These are phyloP conservation scores for Gossypium schwendimanii DNA, from an alignment of 441 rosid genomes.

Conservation along the genomic window DNA sequence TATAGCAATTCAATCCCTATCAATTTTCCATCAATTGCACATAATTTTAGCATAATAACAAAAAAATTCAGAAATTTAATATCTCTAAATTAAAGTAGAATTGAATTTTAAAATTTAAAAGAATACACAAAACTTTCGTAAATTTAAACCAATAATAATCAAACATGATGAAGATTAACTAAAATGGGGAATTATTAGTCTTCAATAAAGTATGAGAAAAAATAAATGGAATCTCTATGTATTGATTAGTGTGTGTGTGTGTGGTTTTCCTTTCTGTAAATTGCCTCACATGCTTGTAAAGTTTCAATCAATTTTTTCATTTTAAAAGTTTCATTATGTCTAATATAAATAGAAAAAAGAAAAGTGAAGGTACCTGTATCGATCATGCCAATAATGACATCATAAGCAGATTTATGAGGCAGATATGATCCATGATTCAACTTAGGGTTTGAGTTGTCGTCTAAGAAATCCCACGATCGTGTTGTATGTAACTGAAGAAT, in stretches of 20 bases:
- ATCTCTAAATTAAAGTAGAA: too few species aligned
- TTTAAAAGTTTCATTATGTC: too few species aligned
- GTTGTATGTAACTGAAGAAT: constrained; percentile 64
- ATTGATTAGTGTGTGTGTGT: neutral
- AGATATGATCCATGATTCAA: neutral
- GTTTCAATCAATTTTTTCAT: neutral
- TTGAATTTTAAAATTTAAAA: too few species aligned
- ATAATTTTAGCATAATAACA: too few species aligned
- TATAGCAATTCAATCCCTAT: too few species aligned
- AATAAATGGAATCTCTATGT: neutral
- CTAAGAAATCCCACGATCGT: constrained; percentile 87
- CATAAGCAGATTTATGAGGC: constrained; percentile 25
- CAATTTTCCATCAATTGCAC: too few species aligned
- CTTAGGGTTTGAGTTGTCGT: constrained; percentile 21
- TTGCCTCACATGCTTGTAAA: neutral
- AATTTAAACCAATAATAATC: too few species aligned
- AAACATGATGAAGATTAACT: too few species aligned
- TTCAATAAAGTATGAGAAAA: neutral
- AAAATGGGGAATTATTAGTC: too few species aligned
- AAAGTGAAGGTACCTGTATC: constrained; percentile 53
- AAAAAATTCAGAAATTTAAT: too few species aligned
- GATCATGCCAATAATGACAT: constrained; percentile 63
- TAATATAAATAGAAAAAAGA: neutral
- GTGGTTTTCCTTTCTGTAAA: neutral
- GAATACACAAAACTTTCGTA: too few species aligned